Conservation (phyloP, 129 eudicot species). For the Glebionis coronaria region DNA sequence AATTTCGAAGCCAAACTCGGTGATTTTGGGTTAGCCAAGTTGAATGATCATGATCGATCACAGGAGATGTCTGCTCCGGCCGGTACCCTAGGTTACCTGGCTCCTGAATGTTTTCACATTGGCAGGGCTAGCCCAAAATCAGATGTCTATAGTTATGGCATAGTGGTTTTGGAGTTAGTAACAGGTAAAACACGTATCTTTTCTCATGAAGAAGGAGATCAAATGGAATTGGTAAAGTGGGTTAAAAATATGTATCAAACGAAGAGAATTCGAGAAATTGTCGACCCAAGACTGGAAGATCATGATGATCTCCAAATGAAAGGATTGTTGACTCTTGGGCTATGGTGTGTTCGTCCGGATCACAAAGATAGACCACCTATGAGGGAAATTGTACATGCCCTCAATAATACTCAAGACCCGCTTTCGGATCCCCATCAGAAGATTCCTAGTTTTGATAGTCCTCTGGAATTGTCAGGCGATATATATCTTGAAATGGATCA, state of each 20-base stretch:
- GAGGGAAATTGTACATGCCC: background rate
- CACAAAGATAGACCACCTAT: background rate
- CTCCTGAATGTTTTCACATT: background rate
- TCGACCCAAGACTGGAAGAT: background rate
- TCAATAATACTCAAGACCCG: background rate
- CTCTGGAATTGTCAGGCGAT: background rate
- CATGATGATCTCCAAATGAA: background rate
- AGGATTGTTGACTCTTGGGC: background rate
- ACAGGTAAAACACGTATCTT: background rate
- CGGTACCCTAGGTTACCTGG: background rate
- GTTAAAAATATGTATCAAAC: background rate
- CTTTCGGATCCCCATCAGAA: background rate
- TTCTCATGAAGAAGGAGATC: background rate
- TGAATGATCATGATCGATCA: background rate
- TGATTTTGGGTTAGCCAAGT: background rate
- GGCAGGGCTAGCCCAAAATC: background rate
- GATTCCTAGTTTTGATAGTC: background rate
- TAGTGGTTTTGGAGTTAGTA: background rate
- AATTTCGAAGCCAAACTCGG: background rate
- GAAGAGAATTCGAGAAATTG: background rate
- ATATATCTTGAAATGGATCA: too few relatives aligned
- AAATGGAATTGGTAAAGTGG: background rate
- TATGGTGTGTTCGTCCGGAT: background rate
- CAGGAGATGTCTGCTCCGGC: background rate
- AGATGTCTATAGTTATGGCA: background rate